Base-by-base conservation (phyloP, 2,329 filamentous ascomycete species). In the Gremmenia infestans region DNA sequence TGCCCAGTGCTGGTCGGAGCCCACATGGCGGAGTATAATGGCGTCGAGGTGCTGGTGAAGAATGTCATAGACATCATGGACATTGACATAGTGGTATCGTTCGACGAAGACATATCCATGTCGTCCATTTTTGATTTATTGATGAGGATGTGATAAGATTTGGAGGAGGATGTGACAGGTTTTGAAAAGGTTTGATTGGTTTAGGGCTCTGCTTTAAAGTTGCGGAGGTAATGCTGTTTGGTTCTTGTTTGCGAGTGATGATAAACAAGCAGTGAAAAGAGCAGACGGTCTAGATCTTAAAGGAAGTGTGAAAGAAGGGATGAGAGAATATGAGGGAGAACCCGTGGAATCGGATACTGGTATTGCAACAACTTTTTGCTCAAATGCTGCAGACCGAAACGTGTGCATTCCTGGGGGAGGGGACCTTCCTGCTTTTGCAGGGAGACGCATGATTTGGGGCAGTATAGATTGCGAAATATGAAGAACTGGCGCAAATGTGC, bases 1-100 rank as follows among this genome's bases (percentile, higher is more conserved):
- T 80, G 75, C 64, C 87, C 90, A 5, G 79, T 75, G 37, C 75
- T 85, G 28, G 69, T 73, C 5, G 93, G 93, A 2, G 88, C 87
- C 91, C 92, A 97, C 52, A 77, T 71, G 22, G 73, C 70, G 15
- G 89, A 86, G 75, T 79, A 90, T 47, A 91, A 78, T 3, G 86
- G 77, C 1, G 86, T 89, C 54, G 70, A 72, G 48, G 82, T 81
- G 55, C 76, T 74, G 60, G 79, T 82, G 63, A 85, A 85, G 78
- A 94, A 94, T 58, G 74, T 72, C 79, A 81, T 82, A 47, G 68
- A 64, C 81, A 82, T 83, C 50, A 54, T 55, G 12, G 63, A 60
- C 64, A 69, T 71, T 14, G 60, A 52, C 72, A 73, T 73, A 1
- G 83, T 87, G 60, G 70, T 73, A 45, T 81, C 80, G 48, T 76